Percentiles rank a stretch among this genome's conserved stretches.
Conservation (phyloP, 306 rosid genomes). For the Inga laurina region DNA sequence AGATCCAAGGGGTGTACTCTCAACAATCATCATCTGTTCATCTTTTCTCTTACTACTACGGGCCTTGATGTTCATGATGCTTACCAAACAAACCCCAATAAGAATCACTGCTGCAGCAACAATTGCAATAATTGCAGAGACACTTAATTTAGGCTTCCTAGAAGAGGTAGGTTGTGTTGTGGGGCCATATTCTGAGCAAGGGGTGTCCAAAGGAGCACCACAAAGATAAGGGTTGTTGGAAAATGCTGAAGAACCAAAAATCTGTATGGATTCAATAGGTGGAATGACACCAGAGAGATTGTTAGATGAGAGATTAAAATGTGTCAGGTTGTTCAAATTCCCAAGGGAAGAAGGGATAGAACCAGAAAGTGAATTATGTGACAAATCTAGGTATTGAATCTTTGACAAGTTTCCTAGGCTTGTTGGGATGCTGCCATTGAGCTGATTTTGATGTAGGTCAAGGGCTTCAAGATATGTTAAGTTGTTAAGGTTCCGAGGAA, state of each 20-base stretch:
- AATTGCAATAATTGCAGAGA: slow-evolving; percentile 83
- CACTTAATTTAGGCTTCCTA: slow-evolving; percentile 64
- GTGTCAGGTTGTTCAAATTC: slow-evolving; percentile 50
- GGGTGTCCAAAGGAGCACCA: slow-evolving; percentile 74
- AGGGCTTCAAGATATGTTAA: slow-evolving; percentile 73
- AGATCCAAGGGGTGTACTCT: slow-evolving; percentile 88
- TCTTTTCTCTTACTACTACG: slow-evolving; percentile 52
- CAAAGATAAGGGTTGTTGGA: slow-evolving; percentile 80
- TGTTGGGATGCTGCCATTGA: slow-evolving; percentile 79
- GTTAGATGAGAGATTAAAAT: slow-evolving; percentile 80
- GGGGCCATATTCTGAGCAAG: slow-evolving; percentile 63
- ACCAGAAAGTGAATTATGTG: slow-evolving; percentile 74
- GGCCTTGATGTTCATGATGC: slow-evolving; percentile 74
- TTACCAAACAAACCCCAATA: slow-evolving; percentile 83
- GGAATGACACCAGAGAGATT: slow-evolving; percentile 86
- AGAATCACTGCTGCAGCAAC: slow-evolving; percentile 93
- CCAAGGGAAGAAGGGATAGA: slow-evolving; percentile 77
- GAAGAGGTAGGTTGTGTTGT: slow-evolving; percentile 28
- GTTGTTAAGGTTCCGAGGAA: slow-evolving; percentile 73
- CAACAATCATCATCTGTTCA: slow-evolving; percentile 63
- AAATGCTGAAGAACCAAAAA: slow-evolving; percentile 72
- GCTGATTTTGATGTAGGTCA: slow-evolving; percentile 70
- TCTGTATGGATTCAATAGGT: slow-evolving; percentile 44
- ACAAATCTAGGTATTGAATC: slow-evolving; percentile 69
- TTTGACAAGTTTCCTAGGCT: slow-evolving; percentile 67